These are phyloP conservation scores for Yamadazyma blattariae DNA, from an alignment of 1,139 yeast species.

Conservation along the genomic window DNA sequence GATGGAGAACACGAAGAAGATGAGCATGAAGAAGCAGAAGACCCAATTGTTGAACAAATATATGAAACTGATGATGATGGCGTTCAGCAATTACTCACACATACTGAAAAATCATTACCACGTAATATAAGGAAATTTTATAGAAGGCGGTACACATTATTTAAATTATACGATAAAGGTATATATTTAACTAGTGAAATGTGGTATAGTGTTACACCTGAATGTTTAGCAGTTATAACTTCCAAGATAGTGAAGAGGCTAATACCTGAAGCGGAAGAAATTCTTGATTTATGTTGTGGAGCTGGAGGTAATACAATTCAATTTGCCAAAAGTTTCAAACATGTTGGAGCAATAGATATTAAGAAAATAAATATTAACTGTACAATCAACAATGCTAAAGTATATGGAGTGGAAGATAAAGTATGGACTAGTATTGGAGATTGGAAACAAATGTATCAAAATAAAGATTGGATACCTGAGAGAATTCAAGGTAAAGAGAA, in stretches of 20 bases:
- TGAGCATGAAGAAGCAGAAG: not conserved
- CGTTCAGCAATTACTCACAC: constrained; percentile 23
- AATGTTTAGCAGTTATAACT: constrained; percentile 59
- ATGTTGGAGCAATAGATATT: constrained; percentile 67
- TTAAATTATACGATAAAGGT: constrained; percentile 65
- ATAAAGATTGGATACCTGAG: constrained; percentile 30
- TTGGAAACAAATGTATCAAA: constrained; percentile 45
- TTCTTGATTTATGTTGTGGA: constrained; percentile 84
- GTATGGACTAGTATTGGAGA: constrained; percentile 52
- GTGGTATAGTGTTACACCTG: constrained; percentile 95
- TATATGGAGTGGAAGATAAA: constrained; percentile 58
- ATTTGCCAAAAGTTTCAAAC: constrained; percentile 58
- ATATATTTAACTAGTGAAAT: constrained; percentile 69
- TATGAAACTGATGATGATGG: constrained; percentile 3
- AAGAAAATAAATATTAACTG: constrained; percentile 61
- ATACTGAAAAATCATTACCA: constrained; percentile 40
- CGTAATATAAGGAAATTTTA: constrained; percentile 52
- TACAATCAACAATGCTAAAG: constrained; percentile 66
- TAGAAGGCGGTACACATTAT: constrained; percentile 56
- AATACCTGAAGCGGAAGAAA: constrained; percentile 39
- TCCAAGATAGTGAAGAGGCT: constrained; percentile 51
- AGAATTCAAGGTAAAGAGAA: constrained; percentile 13
- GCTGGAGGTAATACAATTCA: constrained; percentile 95
- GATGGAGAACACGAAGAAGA: constrained; percentile 1
- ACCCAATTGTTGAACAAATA: not conserved